Evolutionary conservation across 2,329 filamentous ascomycete species (phyloP).

Genomic region (Calonectria hongkongensis): DNA sequence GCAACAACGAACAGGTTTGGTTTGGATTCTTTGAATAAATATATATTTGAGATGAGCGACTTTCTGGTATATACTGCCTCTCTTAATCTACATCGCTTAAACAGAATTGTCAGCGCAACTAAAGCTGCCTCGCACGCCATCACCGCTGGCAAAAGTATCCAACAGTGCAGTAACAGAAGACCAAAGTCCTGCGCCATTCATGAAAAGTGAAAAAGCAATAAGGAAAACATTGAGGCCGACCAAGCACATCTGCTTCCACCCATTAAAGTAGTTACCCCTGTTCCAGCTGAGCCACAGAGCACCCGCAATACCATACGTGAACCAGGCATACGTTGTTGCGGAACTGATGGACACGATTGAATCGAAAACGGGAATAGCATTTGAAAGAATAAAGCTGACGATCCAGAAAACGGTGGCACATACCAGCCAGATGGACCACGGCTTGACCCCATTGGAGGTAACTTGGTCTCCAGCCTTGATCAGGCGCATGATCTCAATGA

Average conservation of each 20-base stretch:
- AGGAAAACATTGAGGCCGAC: slow-evolving; percentile 45
- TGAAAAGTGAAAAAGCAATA: slow-evolving; percentile 42
- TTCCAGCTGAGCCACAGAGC: slow-evolving; percentile 46
- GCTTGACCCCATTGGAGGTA: slow-evolving; percentile 43
- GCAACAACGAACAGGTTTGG: neutral
- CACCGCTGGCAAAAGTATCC: slow-evolving; percentile 38
- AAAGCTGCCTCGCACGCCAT: slow-evolving; percentile 35
- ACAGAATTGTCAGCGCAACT: slow-evolving; percentile 39
- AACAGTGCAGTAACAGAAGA: slow-evolving; percentile 44
- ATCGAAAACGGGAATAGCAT: slow-evolving; percentile 50
- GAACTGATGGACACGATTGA: slow-evolving; percentile 50
- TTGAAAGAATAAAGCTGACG: slow-evolving; percentile 50
- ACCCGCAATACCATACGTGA: slow-evolving; percentile 47
- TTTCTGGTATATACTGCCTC: neutral
- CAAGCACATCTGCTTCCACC: slow-evolving; percentile 43
- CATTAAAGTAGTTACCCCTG: slow-evolving; percentile 36
- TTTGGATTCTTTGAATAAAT: neutral
- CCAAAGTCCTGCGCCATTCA: slow-evolving; percentile 46
- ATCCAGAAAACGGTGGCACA: slow-evolving; percentile 45
- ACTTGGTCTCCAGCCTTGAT: slow-evolving; percentile 43
- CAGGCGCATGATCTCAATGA: slow-evolving; percentile 45
- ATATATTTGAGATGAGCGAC: neutral
- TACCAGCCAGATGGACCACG: slow-evolving; percentile 51
- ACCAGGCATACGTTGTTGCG: slow-evolving; percentile 49
- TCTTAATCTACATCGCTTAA: neutral